Evolutionary conservation across 2,329 filamentous ascomycete species (phyloP), one percentile per base, ranked within the genome.

Genomic region (Cladosporium sp.): DNA sequence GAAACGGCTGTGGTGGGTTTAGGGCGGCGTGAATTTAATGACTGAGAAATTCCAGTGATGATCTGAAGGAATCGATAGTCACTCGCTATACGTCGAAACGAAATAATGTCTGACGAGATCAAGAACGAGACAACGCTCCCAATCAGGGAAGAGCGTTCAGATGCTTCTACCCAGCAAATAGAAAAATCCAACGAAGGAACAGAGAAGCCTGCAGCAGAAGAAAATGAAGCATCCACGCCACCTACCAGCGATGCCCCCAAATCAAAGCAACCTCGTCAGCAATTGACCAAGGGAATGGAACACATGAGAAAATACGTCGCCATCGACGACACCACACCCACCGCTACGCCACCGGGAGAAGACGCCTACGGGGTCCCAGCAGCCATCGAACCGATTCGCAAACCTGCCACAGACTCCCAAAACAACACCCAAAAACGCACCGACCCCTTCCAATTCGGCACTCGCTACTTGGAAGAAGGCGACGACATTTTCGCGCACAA

Each of bases 401-500:
- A 71, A 43, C 66, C 72, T 3, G 57, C 71, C 3, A 61, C 86
- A 61, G 88, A 85, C 18, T 78, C 86, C 62, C 82, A 86, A 33
- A 61, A 74, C 53, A 84, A 85, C 68, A 93, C 90, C 68, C 76
- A 86, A 71, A 97, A 97, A 74, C 82, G 89, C 61, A 87, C 75
- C 65, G 90, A 96, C 65, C 93, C 93, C 15, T 98, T 97, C 70
- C 86, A 94, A 70, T 98, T 98, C 69, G 93, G 93, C 54, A 93
- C 88, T 41, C 88, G 92, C 53, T 87, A 80, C 63, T 81, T 98
- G 45, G 83, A 86, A 62, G 78, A 92, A 67, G 82, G 83, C 64
- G 91, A 95, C 72, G 79, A 97, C 67, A 88, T 95, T 62, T 98
- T 92, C 72, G 86, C 94, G 68, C 95, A 93, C 80, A 98, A 98